Percentiles rank a stretch among this genome's conserved stretches.
Conservation (phyloP, 768 basidiomycete species). For the Suillus subaureus region DNA sequence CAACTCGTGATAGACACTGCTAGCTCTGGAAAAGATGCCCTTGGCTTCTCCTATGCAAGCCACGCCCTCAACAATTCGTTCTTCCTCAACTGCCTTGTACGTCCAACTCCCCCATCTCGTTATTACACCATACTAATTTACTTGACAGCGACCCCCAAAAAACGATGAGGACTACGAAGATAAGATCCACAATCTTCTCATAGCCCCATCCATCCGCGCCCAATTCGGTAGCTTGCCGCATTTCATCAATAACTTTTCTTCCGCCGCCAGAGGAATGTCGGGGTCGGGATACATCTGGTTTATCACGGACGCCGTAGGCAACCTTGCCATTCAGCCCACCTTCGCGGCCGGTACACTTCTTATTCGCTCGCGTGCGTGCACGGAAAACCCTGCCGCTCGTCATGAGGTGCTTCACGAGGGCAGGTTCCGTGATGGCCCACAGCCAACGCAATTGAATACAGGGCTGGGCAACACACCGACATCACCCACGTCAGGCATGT, state of each 20-base stretch:
- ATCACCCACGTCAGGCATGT: conserved; percentile 47
- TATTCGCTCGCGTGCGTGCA: conserved; percentile 57
- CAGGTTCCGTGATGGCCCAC: conserved; percentile 15
- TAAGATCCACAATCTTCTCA: conserved; percentile 15
- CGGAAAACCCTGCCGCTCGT: conserved; percentile 23
- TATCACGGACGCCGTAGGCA: conserved; percentile 65
- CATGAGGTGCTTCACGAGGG: conserved; percentile 32
- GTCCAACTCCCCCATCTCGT: conserved; percentile 31
- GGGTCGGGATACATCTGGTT: conserved; percentile 88
- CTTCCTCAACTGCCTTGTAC: conserved; percentile 85
- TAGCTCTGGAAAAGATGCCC: conserved; percentile 51
- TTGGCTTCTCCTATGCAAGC: conserved; percentile 90
- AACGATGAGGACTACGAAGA: conserved; percentile 21
- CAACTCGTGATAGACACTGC: conserved; percentile 77
- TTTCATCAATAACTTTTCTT: conserved; percentile 75
- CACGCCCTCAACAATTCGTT: conserved; percentile 94
- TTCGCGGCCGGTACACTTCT: conserved; percentile 90
- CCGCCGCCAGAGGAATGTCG: conserved; percentile 77
- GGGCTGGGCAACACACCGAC: conserved; percentile 35
- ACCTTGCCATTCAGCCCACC: conserved; percentile 78
- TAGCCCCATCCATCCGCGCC: conserved; percentile 25
- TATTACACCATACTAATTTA: conserved; percentile 6
- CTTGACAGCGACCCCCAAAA: conserved; percentile 37
- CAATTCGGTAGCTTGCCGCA: conserved; percentile 67
- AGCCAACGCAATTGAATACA: conserved; percentile 10